phyloP scores from a whole-genome alignment of 2,329 filamentous ascomycete species.

The Colletotrichum sp. region DNA sequence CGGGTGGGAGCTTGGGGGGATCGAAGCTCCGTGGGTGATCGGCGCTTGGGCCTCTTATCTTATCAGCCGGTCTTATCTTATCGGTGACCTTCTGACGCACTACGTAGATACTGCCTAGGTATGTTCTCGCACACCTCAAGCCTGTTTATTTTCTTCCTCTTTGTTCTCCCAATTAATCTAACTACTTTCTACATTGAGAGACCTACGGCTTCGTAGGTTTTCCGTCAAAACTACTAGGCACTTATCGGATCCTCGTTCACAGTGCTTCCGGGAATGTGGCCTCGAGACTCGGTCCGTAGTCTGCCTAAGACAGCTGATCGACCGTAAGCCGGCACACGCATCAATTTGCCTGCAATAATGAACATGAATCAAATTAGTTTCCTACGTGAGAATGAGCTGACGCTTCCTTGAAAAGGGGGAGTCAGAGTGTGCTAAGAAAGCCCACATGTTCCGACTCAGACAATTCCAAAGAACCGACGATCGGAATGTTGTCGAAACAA shows the following conservation, averaged over 20 bases:
- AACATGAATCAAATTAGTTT: background rate
- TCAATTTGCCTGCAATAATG: background rate
- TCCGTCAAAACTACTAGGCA: background rate
- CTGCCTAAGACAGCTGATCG: background rate
- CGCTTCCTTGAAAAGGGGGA: background rate
- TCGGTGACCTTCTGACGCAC: background rate
- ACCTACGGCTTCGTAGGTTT: background rate
- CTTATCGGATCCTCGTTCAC: background rate
- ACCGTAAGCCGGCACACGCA: background rate
- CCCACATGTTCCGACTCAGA: background rate
- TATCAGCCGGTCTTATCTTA: background rate
- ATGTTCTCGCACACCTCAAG: background rate
- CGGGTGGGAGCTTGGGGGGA: background rate
- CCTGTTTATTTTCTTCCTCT: fast-evolving
- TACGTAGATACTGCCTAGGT: background rate
- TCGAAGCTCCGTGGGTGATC: background rate
- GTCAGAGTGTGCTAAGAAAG: background rate
- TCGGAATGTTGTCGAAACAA: background rate
- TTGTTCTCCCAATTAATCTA: background rate
- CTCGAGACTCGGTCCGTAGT: background rate
- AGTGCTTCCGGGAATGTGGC: background rate
- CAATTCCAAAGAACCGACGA: background rate
- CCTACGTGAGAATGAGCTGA: background rate
- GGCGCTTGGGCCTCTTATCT: background rate
- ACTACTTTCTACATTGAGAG: fast-evolving